Evolutionary conservation across 1,284 basidiomycete species (phyloP), one percentile per base, ranked within the genome.

Genomic region (Pyrrhoderma noxium): DNA sequence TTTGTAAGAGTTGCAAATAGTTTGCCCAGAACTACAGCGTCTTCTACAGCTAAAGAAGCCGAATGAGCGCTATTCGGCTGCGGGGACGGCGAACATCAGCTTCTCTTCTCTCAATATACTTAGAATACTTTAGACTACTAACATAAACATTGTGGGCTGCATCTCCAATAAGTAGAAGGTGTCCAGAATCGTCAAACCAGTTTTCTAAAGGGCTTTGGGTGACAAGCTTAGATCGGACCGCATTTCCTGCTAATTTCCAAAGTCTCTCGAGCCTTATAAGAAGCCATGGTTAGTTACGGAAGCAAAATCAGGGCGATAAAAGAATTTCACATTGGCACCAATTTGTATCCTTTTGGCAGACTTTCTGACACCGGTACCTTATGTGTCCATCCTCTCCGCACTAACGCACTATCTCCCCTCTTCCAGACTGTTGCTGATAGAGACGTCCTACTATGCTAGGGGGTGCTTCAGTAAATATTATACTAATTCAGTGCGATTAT

Each of bases 1-100:
- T 72, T n/a, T 64, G 57, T 14, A 34, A 36, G 8, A 38, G 42
- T 1, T 63, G 75, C 73, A 62, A 83, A 80, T 4, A 83, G 64
- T 39, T 71, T 74, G n/a, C 71, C 81, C 3, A 82, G 67, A 5
- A 77, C 73, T 1, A 75, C 76, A 2, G 69, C 76, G 54, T 82
- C 80, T 63, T 82, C 80, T 8, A 80, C 59, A 4, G 71, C 53
- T 8, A 51, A 25, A 9, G 53, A 34, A 11, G 53, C 42, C 22
- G 49, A 49, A 34, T 55, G 53, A 34, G 40, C 46, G 22, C 49
- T 51, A 22, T 49, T 49, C 31, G 53, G 53, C 53, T 55, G 38
- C 3, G 18, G 18, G 16, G 16, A 13, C n/a, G 19, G 22, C 9
- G n/a, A 41, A 38, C n/a, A 18, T 40, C 38, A 40, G n/a, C 16